Evolutionary conservation across 352 stramenopile species (phyloP), one percentile per base, ranked within the genome.

Genomic region (Phytophthora pseudosyringae): DNA sequence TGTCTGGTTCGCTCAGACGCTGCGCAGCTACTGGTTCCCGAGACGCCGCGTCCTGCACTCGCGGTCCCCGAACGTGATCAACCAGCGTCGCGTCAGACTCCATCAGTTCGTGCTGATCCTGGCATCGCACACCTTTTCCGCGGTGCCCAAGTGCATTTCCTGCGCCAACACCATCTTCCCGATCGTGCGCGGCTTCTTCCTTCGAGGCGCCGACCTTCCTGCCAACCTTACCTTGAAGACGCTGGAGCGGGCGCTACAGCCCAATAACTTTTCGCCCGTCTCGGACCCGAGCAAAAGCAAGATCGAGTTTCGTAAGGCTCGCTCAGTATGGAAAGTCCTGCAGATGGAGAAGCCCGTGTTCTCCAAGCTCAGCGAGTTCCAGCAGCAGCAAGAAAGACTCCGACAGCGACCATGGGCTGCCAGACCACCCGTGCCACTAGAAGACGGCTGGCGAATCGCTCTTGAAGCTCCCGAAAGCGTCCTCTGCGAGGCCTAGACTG

Each of bases 271-370:
- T 44, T 86, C 79, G 7, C 62, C 81, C 1, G 89, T 93, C 32
- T 59, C 71, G 2, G 85, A 92, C 46, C 81, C 83, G 40, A 83
- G 60, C 43, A 91, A 91, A 64, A 91, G 83, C 75, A 90, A 91
- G 58, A 86, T 93, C 54, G 81, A 92, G 54, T 93, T 89, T 46
- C 80, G 82, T 13, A 81, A 83, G 16, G 77, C 70, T 21, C 69
- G 76, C 21, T 73, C 76, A 1, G 87, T 91, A 44, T 73, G 82
- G 49, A 80, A 77, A 33, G 78, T 91, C 29, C 47, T 93, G 46
- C 83, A 91, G 59, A 71, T 88, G 43, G 80, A 93, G 65, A 88
- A 82, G 15, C 68, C 79, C 0, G 79, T 92, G 5, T 72, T 73
- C 53, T 75, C 72, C 3, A 83, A 81, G 47, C 70, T 75, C 50